phyloP scores from a whole-genome alignment of 1,284 basidiomycete genomes.

The Ganoderma resinaceum region DNA sequence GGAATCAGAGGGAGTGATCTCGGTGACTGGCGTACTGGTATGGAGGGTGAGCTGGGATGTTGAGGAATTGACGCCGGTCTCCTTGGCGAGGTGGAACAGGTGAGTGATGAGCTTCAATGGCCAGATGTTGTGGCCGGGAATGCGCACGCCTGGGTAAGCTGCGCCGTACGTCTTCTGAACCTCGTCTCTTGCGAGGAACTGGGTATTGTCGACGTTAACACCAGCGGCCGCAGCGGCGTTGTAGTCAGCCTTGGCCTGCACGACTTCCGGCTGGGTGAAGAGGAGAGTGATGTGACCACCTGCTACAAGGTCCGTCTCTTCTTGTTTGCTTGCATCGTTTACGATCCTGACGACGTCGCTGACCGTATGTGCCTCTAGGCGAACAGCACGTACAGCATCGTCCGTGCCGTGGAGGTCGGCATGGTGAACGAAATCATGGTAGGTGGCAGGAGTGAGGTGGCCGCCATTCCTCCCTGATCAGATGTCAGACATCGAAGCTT shows the following conservation, averaged over 20 bases:
- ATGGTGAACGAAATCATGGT: slow-evolving; percentile 52
- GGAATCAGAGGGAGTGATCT: slow-evolving; percentile 41
- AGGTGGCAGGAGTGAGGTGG: slow-evolving; percentile 67
- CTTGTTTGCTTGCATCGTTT: slow-evolving; percentile 48
- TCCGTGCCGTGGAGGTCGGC: slow-evolving; percentile 51
- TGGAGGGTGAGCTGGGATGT: slow-evolving; percentile 60
- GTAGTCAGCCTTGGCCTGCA: slow-evolving; percentile 50
- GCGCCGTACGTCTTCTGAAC: slow-evolving; percentile 65
- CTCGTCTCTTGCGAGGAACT: slow-evolving; percentile 56
- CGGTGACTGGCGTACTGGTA: slow-evolving; percentile 72
- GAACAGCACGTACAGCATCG: slow-evolving; percentile 61
- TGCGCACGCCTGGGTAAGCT: slow-evolving; percentile 56
- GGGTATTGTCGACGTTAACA: slow-evolving; percentile 50
- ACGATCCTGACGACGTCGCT: slow-evolving; percentile 59
- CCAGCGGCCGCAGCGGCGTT: slow-evolving; percentile 63
- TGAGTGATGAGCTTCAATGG: slow-evolving; percentile 78
- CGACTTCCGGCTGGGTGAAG: slow-evolving; percentile 54
- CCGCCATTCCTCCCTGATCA: slow-evolving; percentile 77
- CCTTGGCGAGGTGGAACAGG: slow-evolving; percentile 56
- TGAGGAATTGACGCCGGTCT: slow-evolving; percentile 31
- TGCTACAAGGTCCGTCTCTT: slow-evolving; percentile 67
- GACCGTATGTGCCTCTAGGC: slow-evolving; percentile 66
- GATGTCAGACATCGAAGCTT: slow-evolving; percentile 4
- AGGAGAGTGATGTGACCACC: slow-evolving; percentile 63
- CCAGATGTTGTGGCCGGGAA: slow-evolving; percentile 73